These are phyloP conservation scores for Cupressus sempervirens DNA, from an alignment of 75 land plant species.

Conservation along the genomic window DNA sequence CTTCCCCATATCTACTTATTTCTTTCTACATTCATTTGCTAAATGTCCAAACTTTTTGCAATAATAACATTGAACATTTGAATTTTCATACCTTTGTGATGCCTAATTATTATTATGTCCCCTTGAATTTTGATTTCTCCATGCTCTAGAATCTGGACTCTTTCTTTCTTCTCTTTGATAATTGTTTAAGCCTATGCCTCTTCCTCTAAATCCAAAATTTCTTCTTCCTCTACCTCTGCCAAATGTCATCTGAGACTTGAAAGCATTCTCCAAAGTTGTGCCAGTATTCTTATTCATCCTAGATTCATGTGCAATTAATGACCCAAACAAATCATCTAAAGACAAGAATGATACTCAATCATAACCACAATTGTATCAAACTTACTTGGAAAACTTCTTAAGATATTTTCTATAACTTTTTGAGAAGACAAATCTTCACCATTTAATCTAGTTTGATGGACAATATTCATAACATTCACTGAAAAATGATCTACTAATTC, in stretches of 20 bases:
- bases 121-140: too few relatives aligned
- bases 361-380: background rate
- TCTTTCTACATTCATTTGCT: too few relatives aligned
- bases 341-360: background rate
- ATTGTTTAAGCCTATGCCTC: too few relatives aligned
- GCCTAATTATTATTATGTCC: too few relatives aligned
- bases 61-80: too few relatives aligned
- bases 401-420: background rate
- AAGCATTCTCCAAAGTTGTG: background rate
- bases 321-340: background rate
- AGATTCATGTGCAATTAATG: background rate
- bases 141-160: background rate
- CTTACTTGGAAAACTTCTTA: background rate
- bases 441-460: too few relatives aligned
- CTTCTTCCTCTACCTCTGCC: background rate
- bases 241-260: background rate
- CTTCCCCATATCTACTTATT: too few relatives aligned
- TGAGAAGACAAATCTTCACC: background rate
- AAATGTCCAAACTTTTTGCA: too few relatives aligned
- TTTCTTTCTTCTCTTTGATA: too few relatives aligned
- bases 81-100: too few relatives aligned
- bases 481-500: too few relatives aligned
- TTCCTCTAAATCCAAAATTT: background rate
- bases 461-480: too few relatives aligned
- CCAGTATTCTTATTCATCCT: background rate